Evolutionary conservation across 441 rosid genomes (phyloP), one percentile per base, ranked within the genome.

Genomic region (Biscutella laevigata): DNA sequence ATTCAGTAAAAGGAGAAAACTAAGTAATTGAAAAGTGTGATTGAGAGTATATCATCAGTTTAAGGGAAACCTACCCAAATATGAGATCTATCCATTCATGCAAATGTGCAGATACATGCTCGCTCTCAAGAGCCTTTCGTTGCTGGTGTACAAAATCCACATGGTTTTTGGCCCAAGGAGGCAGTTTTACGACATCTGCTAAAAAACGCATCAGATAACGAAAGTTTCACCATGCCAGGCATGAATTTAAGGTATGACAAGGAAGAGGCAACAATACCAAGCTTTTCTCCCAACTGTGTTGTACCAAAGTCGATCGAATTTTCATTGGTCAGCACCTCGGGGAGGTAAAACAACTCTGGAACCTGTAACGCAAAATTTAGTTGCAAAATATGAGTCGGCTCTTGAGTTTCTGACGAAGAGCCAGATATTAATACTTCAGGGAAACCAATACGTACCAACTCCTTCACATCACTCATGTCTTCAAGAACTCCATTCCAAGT

Each of bases 381-480:
- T 41, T 36, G 47, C 5, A 34, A 44, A 56, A 35, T 52, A 14
- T 41, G 37, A 60, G 8, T 33, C 46, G 13, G 63, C 35, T 20
- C 32, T 47, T 36, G 26, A 20, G 42, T 53, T 44, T 33, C 65
- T 53, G 54, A 64, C 12, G 38, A 69, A 55, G 44, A 67, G 44
- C 61, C 22, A 63, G 47, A 58, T 42, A 61, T 46, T 40, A 15
- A 53, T 27, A 47, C 33, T 39, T 57, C 38, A 27, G 40, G 46
- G 35, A 68, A 57, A 64, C 21, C 50, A 50, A 72, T 41, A 59
- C 83, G 45, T 75, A 94, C 99, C 95, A 94, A 71, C 76, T 94
- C 99, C 75, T 94, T 94, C 63, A 94, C 95, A 72, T 94, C 98
- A 72, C 98, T 94, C 95, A 85, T 94, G 71, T 94, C 99, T 71